These are phyloP conservation scores for Leishmania turanica DNA, from an alignment of 208 protist genomes.

Conservation along the genomic window DNA sequence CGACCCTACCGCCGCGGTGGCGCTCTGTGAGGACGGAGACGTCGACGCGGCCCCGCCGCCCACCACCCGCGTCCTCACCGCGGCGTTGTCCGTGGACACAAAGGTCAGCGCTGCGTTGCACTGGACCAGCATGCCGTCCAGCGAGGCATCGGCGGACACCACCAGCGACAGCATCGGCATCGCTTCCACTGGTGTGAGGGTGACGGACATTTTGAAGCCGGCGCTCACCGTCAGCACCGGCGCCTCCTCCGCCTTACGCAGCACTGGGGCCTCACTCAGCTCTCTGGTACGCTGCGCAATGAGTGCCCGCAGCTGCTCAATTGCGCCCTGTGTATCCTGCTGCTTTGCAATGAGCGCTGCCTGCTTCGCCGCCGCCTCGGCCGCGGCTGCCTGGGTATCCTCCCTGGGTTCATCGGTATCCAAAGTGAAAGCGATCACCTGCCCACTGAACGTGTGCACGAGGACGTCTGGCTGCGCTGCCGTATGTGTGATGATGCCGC, in stretches of 20 bases:
- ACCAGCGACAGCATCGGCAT: slow-evolving; percentile 58
- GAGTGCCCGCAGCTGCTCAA: slow-evolving; percentile 43
- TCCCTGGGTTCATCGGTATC: slow-evolving; percentile 31
- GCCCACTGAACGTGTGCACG: slow-evolving; percentile 83
- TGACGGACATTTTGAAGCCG: slow-evolving; percentile 60
- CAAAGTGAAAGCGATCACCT: slow-evolving; percentile 64
- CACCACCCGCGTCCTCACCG: slow-evolving; percentile 26
- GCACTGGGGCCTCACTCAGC: slow-evolving; percentile 33
- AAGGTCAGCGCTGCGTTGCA: slow-evolving; percentile 47
- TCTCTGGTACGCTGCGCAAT: slow-evolving; percentile 48
- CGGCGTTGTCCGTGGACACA: slow-evolving; percentile 39
- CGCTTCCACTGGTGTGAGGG: slow-evolving; percentile 49
- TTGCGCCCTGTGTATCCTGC: slow-evolving; percentile 40
- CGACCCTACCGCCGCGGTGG: neutral
- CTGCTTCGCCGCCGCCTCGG: slow-evolving; percentile 26
- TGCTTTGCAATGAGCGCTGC: slow-evolving; percentile 31
- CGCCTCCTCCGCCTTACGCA: slow-evolving; percentile 15
- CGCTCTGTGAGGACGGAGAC: neutral
- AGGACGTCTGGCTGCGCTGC: slow-evolving; percentile 53
- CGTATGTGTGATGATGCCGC: slow-evolving; percentile 56
- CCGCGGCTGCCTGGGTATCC: slow-evolving; percentile 23
- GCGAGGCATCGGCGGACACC: slow-evolving; percentile 59
- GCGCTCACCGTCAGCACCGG: slow-evolving; percentile 60
- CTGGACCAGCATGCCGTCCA: slow-evolving; percentile 57
- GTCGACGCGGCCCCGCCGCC: slow-evolving; percentile 13